Base-by-base conservation (phyloP, 306 rosid species). In the Cajanus cajan region DNA sequence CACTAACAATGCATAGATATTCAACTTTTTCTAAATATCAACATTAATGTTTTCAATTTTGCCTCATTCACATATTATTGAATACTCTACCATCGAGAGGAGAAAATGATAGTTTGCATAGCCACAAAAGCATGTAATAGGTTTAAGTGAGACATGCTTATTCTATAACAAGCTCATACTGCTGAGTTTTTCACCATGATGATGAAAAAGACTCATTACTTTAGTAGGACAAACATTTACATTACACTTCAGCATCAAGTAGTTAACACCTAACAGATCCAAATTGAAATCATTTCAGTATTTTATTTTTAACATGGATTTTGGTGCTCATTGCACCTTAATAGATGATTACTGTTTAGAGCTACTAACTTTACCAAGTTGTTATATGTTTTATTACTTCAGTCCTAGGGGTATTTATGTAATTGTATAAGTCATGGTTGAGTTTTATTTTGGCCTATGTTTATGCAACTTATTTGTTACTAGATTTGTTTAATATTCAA, bases 41-140 rank as follows among this genome's bases (percentile, higher is more conserved):
- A 36, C 54, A 34, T 66, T 9, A 3, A 65, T 66, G 52, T 37
- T 50, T 33, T 67, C 66, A 22, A 16, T 4, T 77, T 77, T 25
- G 41, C 74, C 63, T 66, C 66, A n/a, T 51, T 61, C 54, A 22
- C 74, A 37, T 19, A 37, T n/a, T 77, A 37, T 62, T 51, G 28
- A 19, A 33, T 19, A 51, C 37, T 16, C 36, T 59, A 50, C 51
- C 73, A 76, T 64, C 52, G 45, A 75, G 64, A 48, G 63, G 25
- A 48, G 63, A 64, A 73, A 64, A 9, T 18, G 4, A 21, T 36
- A 34, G 43, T 52, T 50, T 50, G 37, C 52, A 47, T n/a, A 6
- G 68, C 33, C 79, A 41, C 58, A 74, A 24, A 31, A 14, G 16
- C 54, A 41, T 71, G 28, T 33, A 14, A 41, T 57, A 37, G n/a